These are phyloP conservation scores for Cryptococcus sp. DNA, from an alignment of 1,284 basidiomycete species.

Conservation along the genomic window DNA sequence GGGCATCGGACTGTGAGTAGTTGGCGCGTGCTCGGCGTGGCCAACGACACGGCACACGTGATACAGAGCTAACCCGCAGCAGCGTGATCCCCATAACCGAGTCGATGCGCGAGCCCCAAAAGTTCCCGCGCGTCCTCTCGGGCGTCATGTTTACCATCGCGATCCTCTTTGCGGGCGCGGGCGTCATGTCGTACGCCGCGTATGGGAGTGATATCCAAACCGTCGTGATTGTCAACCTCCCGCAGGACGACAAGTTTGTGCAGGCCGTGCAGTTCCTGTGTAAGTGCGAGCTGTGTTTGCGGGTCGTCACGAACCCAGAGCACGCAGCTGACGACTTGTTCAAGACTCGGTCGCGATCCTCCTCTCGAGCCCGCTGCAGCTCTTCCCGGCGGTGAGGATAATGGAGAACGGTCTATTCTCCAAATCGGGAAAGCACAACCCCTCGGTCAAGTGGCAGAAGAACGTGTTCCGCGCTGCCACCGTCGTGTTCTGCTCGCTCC, in stretches of 20 bases:
- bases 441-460: slow-evolving; percentile 71
- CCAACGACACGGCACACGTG: background rate
- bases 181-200: slow-evolving; percentile 79
- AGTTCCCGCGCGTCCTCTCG: slow-evolving; percentile 83
- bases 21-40: background rate
- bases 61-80: background rate
- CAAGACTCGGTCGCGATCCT: slow-evolving; percentile 79
- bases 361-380: slow-evolving; percentile 87
- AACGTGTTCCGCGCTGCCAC: slow-evolving; percentile 79
- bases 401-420: slow-evolving; percentile 96
- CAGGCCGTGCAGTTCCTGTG: slow-evolving; percentile 83
- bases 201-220: slow-evolving; percentile 87
- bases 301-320: slow-evolving; percentile 16
- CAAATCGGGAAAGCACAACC: slow-evolving; percentile 64
- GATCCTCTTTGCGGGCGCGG: slow-evolving; percentile 87
- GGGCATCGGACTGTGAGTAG: slow-evolving; percentile 83
- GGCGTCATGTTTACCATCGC: slow-evolving; percentile 72
- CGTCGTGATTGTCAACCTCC: slow-evolving; percentile 92
- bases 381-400: slow-evolving; percentile 96
- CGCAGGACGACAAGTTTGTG: slow-evolving; percentile 78
- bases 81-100: slow-evolving; percentile 92
- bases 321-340: background rate
- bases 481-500: slow-evolving; percentile 68
- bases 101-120: slow-evolving; percentile 87
- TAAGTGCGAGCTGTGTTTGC: slow-evolving; percentile 17